These are phyloP conservation scores for Tephrocybe sp. DNA, from an alignment of 768 basidiomycete species.

Conservation along the genomic window DNA sequence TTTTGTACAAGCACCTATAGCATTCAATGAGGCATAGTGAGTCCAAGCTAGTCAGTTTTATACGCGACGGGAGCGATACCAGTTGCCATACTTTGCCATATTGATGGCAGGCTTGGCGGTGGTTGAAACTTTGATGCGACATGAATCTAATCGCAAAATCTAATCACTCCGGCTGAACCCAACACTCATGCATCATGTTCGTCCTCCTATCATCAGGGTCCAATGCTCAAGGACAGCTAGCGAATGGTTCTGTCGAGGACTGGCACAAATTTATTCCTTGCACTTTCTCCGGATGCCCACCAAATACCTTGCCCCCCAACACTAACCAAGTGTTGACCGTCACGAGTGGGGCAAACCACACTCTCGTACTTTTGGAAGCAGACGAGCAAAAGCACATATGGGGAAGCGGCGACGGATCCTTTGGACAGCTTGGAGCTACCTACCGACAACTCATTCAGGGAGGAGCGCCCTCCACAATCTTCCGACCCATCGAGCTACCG, in stretches of 20 bases:
- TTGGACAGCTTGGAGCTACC: slow-evolving; percentile 67
- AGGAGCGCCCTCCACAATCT: slow-evolving; percentile 30
- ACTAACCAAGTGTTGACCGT: slow-evolving; percentile 44
- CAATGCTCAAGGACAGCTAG: slow-evolving; percentile 54
- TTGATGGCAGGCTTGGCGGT: not conserved
- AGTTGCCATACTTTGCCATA: too few relatives aligned
- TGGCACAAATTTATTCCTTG: slow-evolving; percentile 40
- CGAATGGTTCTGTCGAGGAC: slow-evolving; percentile 44
- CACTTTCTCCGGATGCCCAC: slow-evolving; percentile 30
- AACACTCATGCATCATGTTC: slow-evolving; percentile 6
- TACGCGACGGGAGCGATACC: too few relatives aligned
- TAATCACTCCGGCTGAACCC: slow-evolving; percentile 5
- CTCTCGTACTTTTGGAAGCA: slow-evolving; percentile 57
- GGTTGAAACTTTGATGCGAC: too few relatives aligned
- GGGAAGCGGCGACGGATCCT: slow-evolving; percentile 70
- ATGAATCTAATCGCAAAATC: not conserved
- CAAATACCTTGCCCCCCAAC: slow-evolving; percentile 27
- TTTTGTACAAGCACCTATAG: too few relatives aligned
- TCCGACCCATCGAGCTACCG: slow-evolving; percentile 46
- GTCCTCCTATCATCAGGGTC: slow-evolving; percentile 29
- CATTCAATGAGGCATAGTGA: not conserved
- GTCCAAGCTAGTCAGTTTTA: not conserved
- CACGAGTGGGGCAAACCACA: slow-evolving; percentile 77
- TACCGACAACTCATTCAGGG: slow-evolving; percentile 21
- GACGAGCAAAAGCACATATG: slow-evolving; percentile 48